Evolutionary conservation across 331 rosid species (phyloP).

Genomic region (Rhamnella rubrinervis): DNA sequence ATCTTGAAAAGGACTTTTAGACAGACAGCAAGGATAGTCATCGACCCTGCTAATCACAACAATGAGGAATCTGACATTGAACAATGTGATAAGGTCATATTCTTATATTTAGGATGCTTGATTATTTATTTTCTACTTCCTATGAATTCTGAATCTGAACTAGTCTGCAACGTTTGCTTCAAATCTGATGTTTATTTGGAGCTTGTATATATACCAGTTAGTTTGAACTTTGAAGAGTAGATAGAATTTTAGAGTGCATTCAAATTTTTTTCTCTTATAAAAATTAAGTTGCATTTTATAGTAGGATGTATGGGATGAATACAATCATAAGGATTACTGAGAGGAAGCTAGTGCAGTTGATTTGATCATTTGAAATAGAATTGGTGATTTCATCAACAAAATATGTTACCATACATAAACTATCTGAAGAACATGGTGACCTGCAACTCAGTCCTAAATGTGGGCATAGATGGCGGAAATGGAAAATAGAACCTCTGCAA

Average conservation of each 20-base stretch:
- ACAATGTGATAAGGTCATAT: constrained; percentile 43
- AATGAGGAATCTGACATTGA: constrained; percentile 36
- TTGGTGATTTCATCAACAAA: neutral
- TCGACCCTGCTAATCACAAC: constrained; percentile 31
- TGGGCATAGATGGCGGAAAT: neutral
- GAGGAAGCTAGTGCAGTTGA: neutral
- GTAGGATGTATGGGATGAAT: too few species aligned
- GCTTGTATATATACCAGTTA: too few species aligned
- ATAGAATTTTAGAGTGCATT: too few species aligned
- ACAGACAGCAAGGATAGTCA: constrained; percentile 62
- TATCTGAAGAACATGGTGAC: neutral
- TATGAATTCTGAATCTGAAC: neutral
- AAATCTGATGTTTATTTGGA: neutral
- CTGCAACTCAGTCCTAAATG: neutral
- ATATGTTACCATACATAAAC: neutral
- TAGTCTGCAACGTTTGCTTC: neutral
- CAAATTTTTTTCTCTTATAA: too few species aligned
- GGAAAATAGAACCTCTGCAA: neutral
- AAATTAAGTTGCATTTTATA: too few species aligned
- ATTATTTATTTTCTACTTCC: neutral
- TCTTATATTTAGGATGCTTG: neutral
- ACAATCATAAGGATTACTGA: neutral
- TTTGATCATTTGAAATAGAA: neutral
- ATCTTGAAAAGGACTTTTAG: constrained; percentile 24
- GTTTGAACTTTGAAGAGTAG: too few species aligned